Base-by-base conservation (phyloP, 257 asterid species). In the Catharanthus roseus region DNA sequence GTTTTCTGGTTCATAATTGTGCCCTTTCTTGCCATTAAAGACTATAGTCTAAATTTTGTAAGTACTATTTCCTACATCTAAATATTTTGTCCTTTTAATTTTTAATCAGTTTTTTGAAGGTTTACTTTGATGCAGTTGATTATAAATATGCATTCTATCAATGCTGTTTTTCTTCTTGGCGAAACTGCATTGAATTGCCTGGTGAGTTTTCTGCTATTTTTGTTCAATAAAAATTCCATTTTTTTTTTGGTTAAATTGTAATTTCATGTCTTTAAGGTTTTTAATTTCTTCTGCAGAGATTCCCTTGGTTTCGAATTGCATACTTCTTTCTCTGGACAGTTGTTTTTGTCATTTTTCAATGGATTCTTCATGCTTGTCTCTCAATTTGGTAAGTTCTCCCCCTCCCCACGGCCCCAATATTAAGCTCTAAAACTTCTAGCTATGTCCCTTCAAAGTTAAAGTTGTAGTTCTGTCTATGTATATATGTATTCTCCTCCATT, bases 301-400 rank as follows among this genome's bases (percentile, higher is more conserved):
- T 93, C 73, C 98, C 98, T 26, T 91, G 97, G 96, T 93, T 90
- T 65, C 82, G 96, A 54, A 93, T 93, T 45, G 96, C 96, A 45
- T 93, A 90, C 70, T 93, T 90, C 71, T 78, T 90, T 55, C 77
- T 89, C 29, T 91, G 97, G 97, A 93, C 98, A 60, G 45, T 80
- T 15, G 77, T 73, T 67, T 90, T 84, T 75, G 97, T 93, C 31
- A 54, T 87, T 64, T 89, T 91, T 71, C 96, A 84, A 10, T 93
- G 98, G 98, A 72, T 86, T 54, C 81, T 86, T 72, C 97, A 90
- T 65, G 98, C 98, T 24, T 83, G 96, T 68, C 74, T 75, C 28
- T 41, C 92, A 36, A 72, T 89, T 51, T 91, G 98, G 98, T 93
- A 83, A 76, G 74, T 39, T 36, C 62, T 28, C 63, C 69, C 33